Base-by-base conservation (phyloP, 73 alveolate genomes). In the Diophrys sp. region DNA sequence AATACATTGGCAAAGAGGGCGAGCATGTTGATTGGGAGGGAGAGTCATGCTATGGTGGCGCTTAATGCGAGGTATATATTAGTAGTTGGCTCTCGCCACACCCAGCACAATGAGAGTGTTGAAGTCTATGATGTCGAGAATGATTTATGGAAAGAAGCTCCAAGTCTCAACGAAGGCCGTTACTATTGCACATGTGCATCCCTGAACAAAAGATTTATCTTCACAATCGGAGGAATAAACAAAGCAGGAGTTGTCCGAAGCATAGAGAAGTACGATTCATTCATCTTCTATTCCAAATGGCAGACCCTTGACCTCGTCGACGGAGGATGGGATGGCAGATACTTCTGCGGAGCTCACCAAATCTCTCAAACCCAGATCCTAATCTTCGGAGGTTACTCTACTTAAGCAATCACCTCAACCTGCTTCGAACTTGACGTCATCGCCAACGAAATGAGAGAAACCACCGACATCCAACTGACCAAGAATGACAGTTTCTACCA, bases 381-480 rank as follows among this genome's bases (percentile, higher is more conserved):
- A 2, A 79, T 79, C 1, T 79, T 79, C 54, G 88, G 88, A 1
- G 88, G 88, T 11, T 79, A 69, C 29, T 79, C 88, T 24, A 67
- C 75, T 23, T 30, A 73, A 0, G 68, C 32, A 2, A 55, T 54
- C 69, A 70, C 88, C 5, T 30, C 81, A 24, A 79, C 80, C 30
- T 32, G 70, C 67, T 79, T 70, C 29, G 88, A 79, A 29, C 29
- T 79, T 23, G 88, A 79, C 29, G 78, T 79, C 2, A 44, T 79
- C 24, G 88, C 88, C 1, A 31, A 44, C 23, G 88, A 79, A 30
- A 68, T 79, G 1, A 33, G 32, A 54, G 88, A 79, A 30, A 67
- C 71, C 11, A 54, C 62, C 1, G 75, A 31, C 2, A 79, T 77
- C 26, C 23, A 70, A 23, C 44, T 79, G 44, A 23, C 26, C 2